These are phyloP conservation scores for Euphorbia lathyris DNA, from an alignment of 345 rosid genomes.

Conservation along the genomic window DNA sequence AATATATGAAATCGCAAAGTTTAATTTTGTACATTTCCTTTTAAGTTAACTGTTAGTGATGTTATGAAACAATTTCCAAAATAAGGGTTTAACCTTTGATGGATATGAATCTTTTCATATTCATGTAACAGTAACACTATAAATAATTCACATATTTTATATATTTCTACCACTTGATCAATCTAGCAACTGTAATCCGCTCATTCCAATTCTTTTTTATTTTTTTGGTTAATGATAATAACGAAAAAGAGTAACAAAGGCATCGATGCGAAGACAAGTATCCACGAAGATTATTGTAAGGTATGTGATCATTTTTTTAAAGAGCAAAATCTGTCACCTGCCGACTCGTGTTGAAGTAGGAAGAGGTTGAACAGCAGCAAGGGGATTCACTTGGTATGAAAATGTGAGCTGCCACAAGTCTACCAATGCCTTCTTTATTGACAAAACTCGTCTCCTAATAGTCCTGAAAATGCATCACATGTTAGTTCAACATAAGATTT, in stretches of 20 bases:
- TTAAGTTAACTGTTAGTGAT: no score
- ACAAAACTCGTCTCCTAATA: conserved; percentile 37
- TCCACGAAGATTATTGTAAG: no score
- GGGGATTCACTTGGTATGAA: conserved; percentile 88
- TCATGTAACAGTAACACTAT: neutral
- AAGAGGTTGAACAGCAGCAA: conserved; percentile 81
- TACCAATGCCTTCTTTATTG: conserved; percentile 49
- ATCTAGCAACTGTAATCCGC: no score
- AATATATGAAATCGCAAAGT: no score
- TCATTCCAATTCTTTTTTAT: neutral
- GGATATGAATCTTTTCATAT: no score
- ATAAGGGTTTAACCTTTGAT: no score
- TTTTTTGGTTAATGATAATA: neutral
- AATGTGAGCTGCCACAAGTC: conserved; percentile 92
- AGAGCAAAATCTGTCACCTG: neutral
- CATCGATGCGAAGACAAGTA: neutral
- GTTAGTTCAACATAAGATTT: neutral
- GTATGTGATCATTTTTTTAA: no score
- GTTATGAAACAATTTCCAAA: no score
- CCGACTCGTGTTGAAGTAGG: conserved; percentile 30
- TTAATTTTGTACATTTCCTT: no score
- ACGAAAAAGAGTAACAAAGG: neutral
- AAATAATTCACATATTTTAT: neutral
- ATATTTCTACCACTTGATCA: neutral
- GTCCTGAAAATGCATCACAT: conserved; percentile 35